Evolutionary conservation across 75 land plant genomes (phyloP).

Genomic region (Adiantum capillusveneris): DNA sequence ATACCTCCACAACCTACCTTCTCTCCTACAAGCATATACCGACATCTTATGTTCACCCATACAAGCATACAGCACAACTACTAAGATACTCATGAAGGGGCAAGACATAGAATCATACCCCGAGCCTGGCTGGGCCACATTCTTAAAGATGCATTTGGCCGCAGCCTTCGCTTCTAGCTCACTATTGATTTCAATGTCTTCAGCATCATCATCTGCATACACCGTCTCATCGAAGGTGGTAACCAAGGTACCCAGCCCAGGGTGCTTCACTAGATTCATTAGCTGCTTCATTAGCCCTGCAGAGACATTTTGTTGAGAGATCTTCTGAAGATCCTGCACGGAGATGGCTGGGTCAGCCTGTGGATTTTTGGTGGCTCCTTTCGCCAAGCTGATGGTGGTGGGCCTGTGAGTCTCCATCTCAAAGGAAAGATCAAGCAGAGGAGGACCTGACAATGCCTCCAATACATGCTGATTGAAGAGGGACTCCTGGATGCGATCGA

Average conservation of each 20-base stretch:
- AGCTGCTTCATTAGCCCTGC: conserved; percentile 85
- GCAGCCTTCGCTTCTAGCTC: conserved; percentile 67
- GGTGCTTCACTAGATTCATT: conserved; percentile 53
- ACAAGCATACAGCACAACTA: background rate
- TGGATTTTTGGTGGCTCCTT: conserved; percentile 38
- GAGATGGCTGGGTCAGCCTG: conserved; percentile 56
- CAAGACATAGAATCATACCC: conserved; percentile 17
- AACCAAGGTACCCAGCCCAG: conserved; percentile 48
- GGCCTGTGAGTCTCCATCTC: conserved; percentile 16
- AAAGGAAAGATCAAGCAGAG: conserved; percentile 30
- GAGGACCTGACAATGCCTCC: conserved; percentile 67
- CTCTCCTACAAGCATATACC: too few species aligned
- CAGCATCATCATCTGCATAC: conserved; percentile 29
- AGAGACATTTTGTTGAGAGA: conserved; percentile 64
- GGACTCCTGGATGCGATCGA: conserved; percentile 73
- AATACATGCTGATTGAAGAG: conserved; percentile 69
- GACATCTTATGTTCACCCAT: background rate
- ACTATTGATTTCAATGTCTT: conserved; percentile 47
- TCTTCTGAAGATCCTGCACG: conserved; percentile 55
- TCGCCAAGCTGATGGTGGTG: conserved; percentile 14
- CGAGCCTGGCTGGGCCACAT: conserved; percentile 53
- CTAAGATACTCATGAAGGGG: background rate
- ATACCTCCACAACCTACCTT: too few species aligned
- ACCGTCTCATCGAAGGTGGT: conserved; percentile 25
- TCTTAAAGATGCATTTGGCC: conserved; percentile 61